Evolutionary conservation across 805 yeast species (phyloP), one percentile per base, ranked within the genome.

Genomic region (Yamadazyma phyllophila): DNA sequence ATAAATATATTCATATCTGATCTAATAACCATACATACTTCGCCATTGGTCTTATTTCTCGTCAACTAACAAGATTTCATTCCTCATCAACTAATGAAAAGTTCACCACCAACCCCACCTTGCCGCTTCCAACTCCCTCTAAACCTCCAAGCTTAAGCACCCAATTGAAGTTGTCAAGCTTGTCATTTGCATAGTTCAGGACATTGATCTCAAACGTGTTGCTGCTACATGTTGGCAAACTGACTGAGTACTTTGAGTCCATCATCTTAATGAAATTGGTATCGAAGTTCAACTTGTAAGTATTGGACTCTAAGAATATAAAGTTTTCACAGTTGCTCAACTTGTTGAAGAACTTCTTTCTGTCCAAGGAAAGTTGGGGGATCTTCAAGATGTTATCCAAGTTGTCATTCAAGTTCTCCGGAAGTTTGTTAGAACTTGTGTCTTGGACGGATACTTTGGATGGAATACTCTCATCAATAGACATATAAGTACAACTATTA

Each of bases 211-310:
- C 75, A 42, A 73, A 73, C 1, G 79, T 73, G 32, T 77, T 78
- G 26, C 52, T 56, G 6, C 67, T 65, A 40, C 56, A 63, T 2
- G 73, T 68, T 0, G 88, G 88, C 38, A 82, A 61, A 44, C 72
- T 62, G 3, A 83, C 72, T 8, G 74, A 71, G 50, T 81, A 77
- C 30, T 71, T 65, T 3, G 80, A 71, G 53, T 75, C 71, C 15
- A 75, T 67, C 63, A 81, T 56, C 39, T 76, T 77, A 20, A 83
- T 54, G 43, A 73, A 73, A 24, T 78, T 76, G 2, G 85, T 81
- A 50, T 73, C 77, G 55, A 83, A 83, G 46, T 75, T 78, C 45
- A 82, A 68, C 16, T 58, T 52, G 49, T 82, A 82, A 4, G 60
- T 53, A 14, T 54, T 44, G 17, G 65, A 69, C 7, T 66, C 58